Percentiles rank a stretch among this genome's conserved stretches.
These are phyloP conservation scores for Lycium barbarum DNA, from an alignment of 257 asterid genomes.

Conservation along the genomic window DNA sequence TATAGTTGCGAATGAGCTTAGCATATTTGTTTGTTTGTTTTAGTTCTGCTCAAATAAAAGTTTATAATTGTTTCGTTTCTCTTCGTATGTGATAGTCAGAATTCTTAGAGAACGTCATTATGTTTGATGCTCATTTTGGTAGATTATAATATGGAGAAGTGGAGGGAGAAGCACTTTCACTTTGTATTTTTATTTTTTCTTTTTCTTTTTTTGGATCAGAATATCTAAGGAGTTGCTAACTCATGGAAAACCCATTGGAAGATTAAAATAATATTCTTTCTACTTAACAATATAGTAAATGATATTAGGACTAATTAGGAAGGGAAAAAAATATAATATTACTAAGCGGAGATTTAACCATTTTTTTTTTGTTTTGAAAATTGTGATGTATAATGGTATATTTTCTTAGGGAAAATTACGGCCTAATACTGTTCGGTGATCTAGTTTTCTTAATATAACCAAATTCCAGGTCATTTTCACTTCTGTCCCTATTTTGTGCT, in stretches of 20 bases:
- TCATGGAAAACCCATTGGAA: background rate
- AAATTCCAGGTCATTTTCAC: no score
- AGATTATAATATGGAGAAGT: background rate
- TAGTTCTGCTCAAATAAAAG: background rate
- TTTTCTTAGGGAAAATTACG: no score
- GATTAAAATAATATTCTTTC: background rate
- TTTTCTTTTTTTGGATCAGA: background rate
- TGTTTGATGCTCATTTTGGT: background rate
- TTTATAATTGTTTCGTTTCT: constrained; percentile 2
- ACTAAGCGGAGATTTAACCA: background rate
- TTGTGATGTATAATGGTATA: background rate
- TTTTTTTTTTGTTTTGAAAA: no score
- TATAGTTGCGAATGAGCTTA: constrained; percentile 20
- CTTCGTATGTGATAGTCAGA: background rate
- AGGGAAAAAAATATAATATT: background rate
- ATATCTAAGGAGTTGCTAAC: background rate
- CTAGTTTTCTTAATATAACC: no score
- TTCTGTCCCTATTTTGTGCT: no score
- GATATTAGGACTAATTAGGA: background rate
- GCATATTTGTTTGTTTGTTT: background rate
- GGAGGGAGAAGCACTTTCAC: background rate
- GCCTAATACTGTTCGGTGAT: no score
- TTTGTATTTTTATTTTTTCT: background rate
- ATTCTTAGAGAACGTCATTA: background rate
- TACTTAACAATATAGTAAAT: no score